Evolutionary conservation across 2,329 filamentous ascomycete genomes (phyloP), one percentile per base, ranked within the genome.

Genomic region (Plenodomus biglobosus): DNA sequence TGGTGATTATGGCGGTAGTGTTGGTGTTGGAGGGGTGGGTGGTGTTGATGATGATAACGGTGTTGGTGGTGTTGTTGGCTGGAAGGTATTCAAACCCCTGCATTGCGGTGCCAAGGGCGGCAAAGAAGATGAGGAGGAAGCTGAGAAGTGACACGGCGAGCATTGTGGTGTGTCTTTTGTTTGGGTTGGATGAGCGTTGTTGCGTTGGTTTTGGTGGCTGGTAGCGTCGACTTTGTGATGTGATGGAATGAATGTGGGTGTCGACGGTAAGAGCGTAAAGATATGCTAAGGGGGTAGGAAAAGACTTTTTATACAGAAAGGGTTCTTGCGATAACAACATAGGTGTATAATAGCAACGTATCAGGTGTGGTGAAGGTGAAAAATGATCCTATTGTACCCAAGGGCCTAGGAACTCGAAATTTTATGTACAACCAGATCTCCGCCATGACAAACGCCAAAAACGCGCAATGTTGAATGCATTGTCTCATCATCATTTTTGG

Each of bases 391-490:
- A 49, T 54, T 52, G 40, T 50, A 44, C 27, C 22, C 22, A 35
- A n/a, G 30, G 22, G 22, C 35, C 34, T 46, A 44, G 36, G 38
- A 52, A 46, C 46, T 42, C 27, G 27, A 32, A 35, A 46, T 41
- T 52, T 43, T 48, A 37, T 62, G 56, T 58, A 44, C 46, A 56
- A 48, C 32, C 46, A 37, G 8, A 17, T 4, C 13, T 32, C 49
- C 35, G 50, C 52, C 57, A 49, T 53, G 46, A 38, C 44, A 45
- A 62, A 62, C 58, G 52, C 61, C 49, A 44, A 39, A n/a, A 19
- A 38, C 44, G 48, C 48, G 49, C 46, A 48, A 46, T 46, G 30
- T 46, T 46, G 45, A 44, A 54, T 55, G 50, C 50, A 41, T 30
- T 32, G 27, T 32, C 27, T 15, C 27, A 32, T 32, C 27, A 6